Base-by-base conservation (phyloP, 2,329 filamentous ascomycete genomes). In the Fusarium vanettenii region DNA sequence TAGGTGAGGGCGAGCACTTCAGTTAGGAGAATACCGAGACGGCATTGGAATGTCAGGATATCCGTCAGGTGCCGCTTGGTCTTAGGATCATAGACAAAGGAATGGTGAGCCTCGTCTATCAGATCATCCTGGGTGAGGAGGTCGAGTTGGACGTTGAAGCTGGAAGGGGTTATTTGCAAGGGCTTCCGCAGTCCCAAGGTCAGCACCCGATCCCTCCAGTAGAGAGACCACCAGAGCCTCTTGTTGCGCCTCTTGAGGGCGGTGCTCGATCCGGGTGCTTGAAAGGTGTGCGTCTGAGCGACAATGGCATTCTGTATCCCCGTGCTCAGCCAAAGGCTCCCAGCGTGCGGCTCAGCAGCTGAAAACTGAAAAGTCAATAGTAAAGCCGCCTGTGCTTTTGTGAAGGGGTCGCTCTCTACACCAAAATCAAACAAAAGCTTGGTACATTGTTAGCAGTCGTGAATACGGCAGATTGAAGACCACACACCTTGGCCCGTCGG, bases 341-440 rank as follows among this genome's bases (percentile, higher is more conserved):
- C 72, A 5, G 72, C 70, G 3, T 75, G 72, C 0, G 72, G 72
- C 6, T 75, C 72, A 2, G 74, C 48, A 1, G 72, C 70, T 0
- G 72, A 75, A 18, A 75, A 75, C 22, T 75, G 69, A 2, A 75
- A 75, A 0, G 72, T 75, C 8, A 75, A n/a, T 4, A 75, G 66
- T 1, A 75, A 20, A 0, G 72, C 72, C 5, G 72, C 66, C 4
- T 75, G 72, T 0, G 72, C 48, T 9, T 70, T 75, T 7, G 50
- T 75, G 5, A 73, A 75, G 0, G 72, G 60, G 22, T 75, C 72
- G 0, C 25, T 73, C 0, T 75, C 72, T 1, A 67, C 66, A 0
- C 72, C 72, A 2, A 75, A 59, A 39, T 75, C 72, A 14, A 75
- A 75, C 0, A 74, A 33, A 8, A 74, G 62, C 72, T 74, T 3